These are phyloP conservation scores for Carex littledalei DNA, from an alignment of 176 grass and related monocot genomes.

Conservation along the genomic window DNA sequence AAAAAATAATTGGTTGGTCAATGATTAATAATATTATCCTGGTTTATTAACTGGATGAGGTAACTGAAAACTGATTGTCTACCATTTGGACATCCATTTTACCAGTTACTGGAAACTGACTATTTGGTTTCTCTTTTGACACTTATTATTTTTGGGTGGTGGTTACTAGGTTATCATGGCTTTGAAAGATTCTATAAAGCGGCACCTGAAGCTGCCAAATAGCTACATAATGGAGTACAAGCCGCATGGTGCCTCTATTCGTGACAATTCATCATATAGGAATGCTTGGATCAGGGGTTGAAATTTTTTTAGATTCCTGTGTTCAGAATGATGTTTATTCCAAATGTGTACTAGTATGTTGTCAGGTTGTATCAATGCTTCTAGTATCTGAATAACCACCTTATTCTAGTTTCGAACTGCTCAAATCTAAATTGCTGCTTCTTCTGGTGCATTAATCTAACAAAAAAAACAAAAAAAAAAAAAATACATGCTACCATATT, in stretches of 20 bases:
- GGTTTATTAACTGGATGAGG: no score
- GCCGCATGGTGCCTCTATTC: constrained; percentile 73
- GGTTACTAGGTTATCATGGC: constrained; percentile 66
- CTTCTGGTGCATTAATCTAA: not conserved
- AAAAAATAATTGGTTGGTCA: not conserved
- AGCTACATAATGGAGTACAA: constrained; percentile 99
- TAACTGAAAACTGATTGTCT: not conserved
- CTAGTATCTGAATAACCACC: not conserved
- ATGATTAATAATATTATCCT: not conserved
- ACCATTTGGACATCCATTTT: not conserved
- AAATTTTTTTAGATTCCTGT: not conserved
- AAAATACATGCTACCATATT: not conserved
- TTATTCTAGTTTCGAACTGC: not conserved
- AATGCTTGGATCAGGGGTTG: constrained; percentile 95
- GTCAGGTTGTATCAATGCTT: not conserved
- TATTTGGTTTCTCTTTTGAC: not conserved
- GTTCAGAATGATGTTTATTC: not conserved
- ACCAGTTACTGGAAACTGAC: not conserved
- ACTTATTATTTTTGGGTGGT: constrained; percentile 20
- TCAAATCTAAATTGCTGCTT: not conserved
- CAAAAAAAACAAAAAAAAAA: not conserved
- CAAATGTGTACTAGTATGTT: not conserved
- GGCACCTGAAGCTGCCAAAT: constrained; percentile 86
- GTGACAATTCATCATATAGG: constrained; percentile 92
- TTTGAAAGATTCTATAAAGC: constrained; percentile 89